These are phyloP conservation scores for Rhizoclosmatium sp. DNA, from an alignment of 192 early-diverging fungal species.

Conservation along the genomic window DNA sequence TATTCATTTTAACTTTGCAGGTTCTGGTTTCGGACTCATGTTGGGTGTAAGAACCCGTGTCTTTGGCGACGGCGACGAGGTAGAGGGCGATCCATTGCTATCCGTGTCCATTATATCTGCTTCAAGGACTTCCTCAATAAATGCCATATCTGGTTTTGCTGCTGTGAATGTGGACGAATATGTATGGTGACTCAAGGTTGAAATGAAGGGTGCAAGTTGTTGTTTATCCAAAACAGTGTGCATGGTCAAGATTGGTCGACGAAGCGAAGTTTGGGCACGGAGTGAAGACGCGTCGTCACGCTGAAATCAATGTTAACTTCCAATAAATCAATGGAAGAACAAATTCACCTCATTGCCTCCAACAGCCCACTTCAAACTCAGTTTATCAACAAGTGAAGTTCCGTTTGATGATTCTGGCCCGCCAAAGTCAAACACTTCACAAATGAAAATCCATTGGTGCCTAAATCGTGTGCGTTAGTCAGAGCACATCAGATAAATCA, in stretches of 20 bases:
- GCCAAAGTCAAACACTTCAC: conserved; percentile 74
- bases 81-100: too few species aligned
- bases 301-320: too few species aligned
- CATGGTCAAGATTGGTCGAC: conserved; percentile 81
- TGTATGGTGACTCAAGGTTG: conserved; percentile 74
- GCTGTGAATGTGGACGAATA: conserved; percentile 78
- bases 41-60: too few species aligned
- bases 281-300: not conserved
- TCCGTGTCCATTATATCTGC: conserved; percentile 39
- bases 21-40: too few species aligned
- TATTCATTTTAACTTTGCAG: too few species aligned
- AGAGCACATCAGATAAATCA: not conserved
- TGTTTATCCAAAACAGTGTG: conserved; percentile 69
- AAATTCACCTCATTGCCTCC: conserved; percentile 2
- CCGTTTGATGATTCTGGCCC: conserved; percentile 28
- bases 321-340: too few species aligned
- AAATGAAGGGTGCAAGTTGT: conserved; percentile 81
- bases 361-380: conserved; percentile 57
- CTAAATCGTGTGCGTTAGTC: conserved; percentile 45
- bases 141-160: conserved; percentile 75
- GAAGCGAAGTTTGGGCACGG: conserved; percentile 38
- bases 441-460: conserved; percentile 95
- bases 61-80: too few species aligned
- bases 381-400: conserved; percentile 68
- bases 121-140: conserved; percentile 79